A percentile compares a stretch with the other conserved stretches of the same genome.
Evolutionary conservation across 305 asterid species (phyloP).

Genomic region (Fraxinus greggii): DNA sequence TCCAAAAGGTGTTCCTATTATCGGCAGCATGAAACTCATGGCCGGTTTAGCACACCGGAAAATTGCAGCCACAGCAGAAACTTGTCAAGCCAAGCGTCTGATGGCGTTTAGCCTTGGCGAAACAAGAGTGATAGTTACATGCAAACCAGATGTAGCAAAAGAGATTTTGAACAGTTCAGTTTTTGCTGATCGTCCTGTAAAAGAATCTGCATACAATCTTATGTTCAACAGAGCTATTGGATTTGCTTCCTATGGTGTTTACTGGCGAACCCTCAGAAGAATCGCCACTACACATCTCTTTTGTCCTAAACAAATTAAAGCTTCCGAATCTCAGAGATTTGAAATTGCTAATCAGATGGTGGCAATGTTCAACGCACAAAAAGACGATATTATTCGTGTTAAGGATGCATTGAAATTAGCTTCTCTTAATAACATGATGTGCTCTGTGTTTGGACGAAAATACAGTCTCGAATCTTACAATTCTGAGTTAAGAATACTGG

Average conservation of each 20-base stretch:
- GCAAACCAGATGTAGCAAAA: conserved; percentile 57
- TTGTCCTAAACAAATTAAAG: conserved; percentile 56
- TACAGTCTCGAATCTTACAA: conserved; percentile 32
- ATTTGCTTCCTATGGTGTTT: conserved; percentile 76
- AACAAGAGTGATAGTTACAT: conserved; percentile 62
- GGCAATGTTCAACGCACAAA: conserved; percentile 6
- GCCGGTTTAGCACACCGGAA: conserved; percentile 69
- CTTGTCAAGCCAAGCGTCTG: conserved; percentile 51
- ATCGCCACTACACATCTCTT: conserved; percentile 65
- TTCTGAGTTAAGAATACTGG: conserved; percentile 47
- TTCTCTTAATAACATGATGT: conserved; percentile 75
- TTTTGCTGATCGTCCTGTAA: conserved; percentile 70
- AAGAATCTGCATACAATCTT: conserved; percentile 67
- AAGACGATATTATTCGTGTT: conserved; percentile 30
- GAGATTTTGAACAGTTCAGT: conserved; percentile 52
- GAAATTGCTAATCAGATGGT: conserved; percentile 48
- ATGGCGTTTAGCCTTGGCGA: conserved; percentile 83
- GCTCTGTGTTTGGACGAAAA: conserved; percentile 57
- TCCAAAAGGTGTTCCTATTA: conserved; percentile 57
- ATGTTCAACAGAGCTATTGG: conserved; percentile 86
- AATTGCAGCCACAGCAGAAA: conserved; percentile 51
- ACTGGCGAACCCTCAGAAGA: conserved; percentile 71
- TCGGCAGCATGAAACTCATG: conserved; percentile 78
- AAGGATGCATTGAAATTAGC: conserved; percentile 60
- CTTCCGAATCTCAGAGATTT: conserved; percentile 46